phyloP scores from a whole-genome alignment of 176 grass and related monocot species.

The Aegilops tauschii region DNA sequence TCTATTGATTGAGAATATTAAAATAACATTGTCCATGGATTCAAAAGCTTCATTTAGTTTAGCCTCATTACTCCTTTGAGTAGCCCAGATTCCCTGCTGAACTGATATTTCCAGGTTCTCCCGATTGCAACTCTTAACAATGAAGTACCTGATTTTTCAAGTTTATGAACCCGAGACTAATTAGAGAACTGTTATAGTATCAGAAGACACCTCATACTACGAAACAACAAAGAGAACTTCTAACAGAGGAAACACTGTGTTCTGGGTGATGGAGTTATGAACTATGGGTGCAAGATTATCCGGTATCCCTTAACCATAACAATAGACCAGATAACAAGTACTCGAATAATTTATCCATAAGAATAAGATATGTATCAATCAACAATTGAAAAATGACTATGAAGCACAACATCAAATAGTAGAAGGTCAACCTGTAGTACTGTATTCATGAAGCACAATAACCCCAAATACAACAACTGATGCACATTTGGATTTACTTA shows the following conservation, averaged over 20 bases:
- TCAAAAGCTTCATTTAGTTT: constrained; percentile 99
- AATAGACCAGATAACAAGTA: constrained; percentile 14
- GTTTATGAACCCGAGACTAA: constrained; percentile 47
- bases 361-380: neutral
- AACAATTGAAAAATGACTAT: neutral
- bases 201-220: constrained; percentile 1
- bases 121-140: constrained; percentile 99
- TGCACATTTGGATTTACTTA: neutral
- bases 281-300: neutral
- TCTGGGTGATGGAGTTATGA: neutral
- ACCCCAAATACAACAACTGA: neutral
- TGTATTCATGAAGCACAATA: constrained; percentile 4
- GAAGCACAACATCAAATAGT: neutral
- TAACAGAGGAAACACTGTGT: constrained; percentile 6
- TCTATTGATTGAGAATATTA: constrained; percentile 97
- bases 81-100: constrained; percentile 95
- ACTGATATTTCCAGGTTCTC: constrained; percentile 99
- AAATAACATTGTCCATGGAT: constrained; percentile 95
- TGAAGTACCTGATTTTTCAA: constrained; percentile 89
- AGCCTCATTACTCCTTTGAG: constrained; percentile 92
- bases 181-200: constrained; percentile 41
- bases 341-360: neutral
- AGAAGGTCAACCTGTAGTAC: neutral
- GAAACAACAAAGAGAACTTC: constrained; percentile 18
- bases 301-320: neutral